phyloP scores from a whole-genome alignment of 345 rosid genomes.

The Eucalyptus erythrocorys region DNA sequence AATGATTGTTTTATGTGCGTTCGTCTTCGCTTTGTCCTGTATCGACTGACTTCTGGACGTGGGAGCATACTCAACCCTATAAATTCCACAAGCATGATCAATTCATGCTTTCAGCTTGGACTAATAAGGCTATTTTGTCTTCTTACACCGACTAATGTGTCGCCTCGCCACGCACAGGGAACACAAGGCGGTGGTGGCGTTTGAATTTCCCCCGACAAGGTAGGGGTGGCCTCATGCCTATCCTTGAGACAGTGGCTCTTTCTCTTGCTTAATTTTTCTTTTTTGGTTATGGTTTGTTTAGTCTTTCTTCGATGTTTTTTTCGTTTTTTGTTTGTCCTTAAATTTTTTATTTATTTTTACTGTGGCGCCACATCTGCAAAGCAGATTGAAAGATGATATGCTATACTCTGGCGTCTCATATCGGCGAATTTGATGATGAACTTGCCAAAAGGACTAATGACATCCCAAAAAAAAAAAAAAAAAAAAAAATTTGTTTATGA shows the following conservation, averaged over 20 bases:
- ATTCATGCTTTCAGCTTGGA: background rate
- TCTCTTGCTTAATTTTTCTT: background rate
- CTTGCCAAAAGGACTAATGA: background rate
- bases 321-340: background rate
- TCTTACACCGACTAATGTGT: too few relatives aligned
- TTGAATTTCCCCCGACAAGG: background rate
- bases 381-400: background rate
- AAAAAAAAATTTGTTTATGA: background rate
- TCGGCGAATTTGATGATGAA: background rate
- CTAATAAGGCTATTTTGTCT: background rate
- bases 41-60: background rate
- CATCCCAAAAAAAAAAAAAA: background rate
- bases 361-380: background rate
- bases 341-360: fast-evolving
- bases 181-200: background rate
- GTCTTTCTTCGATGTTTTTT: background rate
- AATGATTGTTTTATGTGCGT: background rate
- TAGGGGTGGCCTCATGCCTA: background rate
- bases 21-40: background rate
- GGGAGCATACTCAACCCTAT: background rate
- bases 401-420: background rate
- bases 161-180: background rate
- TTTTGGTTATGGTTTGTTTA: background rate
- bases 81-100: background rate
- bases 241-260: background rate